These are phyloP conservation scores for Agrocybe pediades DNA, from an alignment of 768 basidiomycete species.

Conservation along the genomic window DNA sequence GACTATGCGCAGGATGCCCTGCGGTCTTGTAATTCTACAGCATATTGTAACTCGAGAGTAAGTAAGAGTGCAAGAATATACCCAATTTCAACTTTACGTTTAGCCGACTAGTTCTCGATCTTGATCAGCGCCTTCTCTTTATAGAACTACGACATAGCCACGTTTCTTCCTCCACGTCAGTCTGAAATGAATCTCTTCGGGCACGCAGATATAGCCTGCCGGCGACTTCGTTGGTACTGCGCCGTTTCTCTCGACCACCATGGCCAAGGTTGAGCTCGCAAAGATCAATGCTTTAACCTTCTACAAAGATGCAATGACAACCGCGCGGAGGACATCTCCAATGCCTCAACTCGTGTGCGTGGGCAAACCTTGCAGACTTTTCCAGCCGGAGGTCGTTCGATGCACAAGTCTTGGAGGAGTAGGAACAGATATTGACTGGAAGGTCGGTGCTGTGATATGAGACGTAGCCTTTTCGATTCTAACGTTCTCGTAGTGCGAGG, in stretches of 20 bases:
- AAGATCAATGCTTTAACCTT: conserved; percentile 78
- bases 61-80: too few relatives aligned
- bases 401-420: conserved; percentile 77
- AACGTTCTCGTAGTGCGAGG: conserved; percentile 65
- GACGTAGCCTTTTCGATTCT: neutral
- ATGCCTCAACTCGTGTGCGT: conserved; percentile 80
- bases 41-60: neutral
- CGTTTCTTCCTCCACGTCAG: neutral
- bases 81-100: too few relatives aligned
- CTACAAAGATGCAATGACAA: conserved; percentile 68
- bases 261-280: conserved; percentile 74
- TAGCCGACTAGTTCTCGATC: too few relatives aligned
- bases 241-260: conserved; percentile 23
- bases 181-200: conserved; percentile 3
- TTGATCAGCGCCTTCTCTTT: neutral
- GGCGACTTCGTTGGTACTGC: neutral
- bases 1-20: conserved; percentile 72
- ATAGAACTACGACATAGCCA: neutral
- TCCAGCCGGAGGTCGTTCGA: conserved; percentile 82
- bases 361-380: conserved; percentile 76
- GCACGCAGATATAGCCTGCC: neutral
- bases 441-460: conserved; percentile 49
- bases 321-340: conserved; percentile 63
- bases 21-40: conserved; percentile 18
- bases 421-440: conserved; percentile 89